Evolutionary conservation across 768 basidiomycete species (phyloP), one percentile per base, ranked within the genome.

Genomic region (Suillus variegatus): DNA sequence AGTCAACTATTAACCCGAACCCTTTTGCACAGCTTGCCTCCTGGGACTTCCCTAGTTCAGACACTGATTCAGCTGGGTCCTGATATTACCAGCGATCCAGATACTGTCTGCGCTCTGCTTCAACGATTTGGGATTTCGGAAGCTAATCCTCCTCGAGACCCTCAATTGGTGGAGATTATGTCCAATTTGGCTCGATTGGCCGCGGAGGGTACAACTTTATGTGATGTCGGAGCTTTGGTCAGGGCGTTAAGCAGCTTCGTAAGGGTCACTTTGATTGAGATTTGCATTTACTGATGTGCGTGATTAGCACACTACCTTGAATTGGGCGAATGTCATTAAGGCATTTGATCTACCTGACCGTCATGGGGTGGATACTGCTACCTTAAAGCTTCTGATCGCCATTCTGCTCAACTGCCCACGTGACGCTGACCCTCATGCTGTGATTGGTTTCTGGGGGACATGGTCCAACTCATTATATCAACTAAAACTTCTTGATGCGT

Each of bases 391-490:
- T 60, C 79, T 98, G 70, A 93, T 97, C 60, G 90, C 93, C 66
- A 88, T 98, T 63, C 87, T 98, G 25, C 82, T 92, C 64, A 91
- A 93, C 69, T 88, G 90, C 20, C 90, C 94, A 55, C 88, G 91
- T 54, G 89, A 91, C 62, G 85, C 80, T 47, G 91, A 89, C 56
- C 86, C 85, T 9, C 93, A 93, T 68, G 92, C 92, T 4, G 92
- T 94, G 18, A 85, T 86, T 6, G 93, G 92, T 18, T 95, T 95
- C 72, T 96, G 93, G 93, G 82, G 85, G 70, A 79, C 81, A 2
- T 99, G 97, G 97, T 83, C 82, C 13, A 96, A 97, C 74, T 85
- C 92, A 1, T 75, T 92, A 32, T 92, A 92, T 70, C 95, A 97
- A 74, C 84, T 98, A 36, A 89, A 90, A 49, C 83, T 99, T 22